Base-by-base conservation (phyloP, 257 asterid genomes). In the Linaria vulgaris region DNA sequence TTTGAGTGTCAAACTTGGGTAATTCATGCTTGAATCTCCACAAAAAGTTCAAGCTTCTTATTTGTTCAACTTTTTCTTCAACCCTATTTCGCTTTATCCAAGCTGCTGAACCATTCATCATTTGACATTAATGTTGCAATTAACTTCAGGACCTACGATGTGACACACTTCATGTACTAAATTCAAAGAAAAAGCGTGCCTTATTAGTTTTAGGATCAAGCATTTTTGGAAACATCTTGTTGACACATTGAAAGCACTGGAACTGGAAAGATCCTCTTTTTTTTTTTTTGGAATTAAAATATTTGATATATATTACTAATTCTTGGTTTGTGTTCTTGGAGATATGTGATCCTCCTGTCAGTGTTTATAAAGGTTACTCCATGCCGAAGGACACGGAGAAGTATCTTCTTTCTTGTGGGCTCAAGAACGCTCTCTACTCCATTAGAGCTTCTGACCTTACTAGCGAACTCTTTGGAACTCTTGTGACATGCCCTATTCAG, bases 281-380 rank as follows among this genome's bases (percentile, higher is more conserved):
- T n/a, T n/a, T n/a, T n/a, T n/a, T n/a, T n/a, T n/a, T n/a, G n/a
- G n/a, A n/a, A n/a, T n/a, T n/a, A n/a, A n/a, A n/a, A n/a, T n/a
- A n/a, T n/a, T n/a, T n/a, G 15, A 44, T 44, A 44, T 8, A n/a
- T 13, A 44, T 56, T 65, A 13, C 80, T 54, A 27, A 50, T 50
- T 4, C 30, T 38, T 20, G 23, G 11, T 25, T 21, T 12, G 23
- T 60, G 38, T 61, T 50, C 49, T 72, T 62, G 69, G 79, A 92
- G 98, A 78, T 92, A 80, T 79, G 88, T 30, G 95, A 92, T 66
- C 97, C 96, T 76, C 96, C 98, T 27, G 98, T 83, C 58, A 89
- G 98, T 61, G 97, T 89, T 54, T 89, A 70, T 63, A 92, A 92
- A 78, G 96, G 97, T 44, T 70, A 85, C 62, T 72, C 84, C 63